Conservation (phyloP, 768 basidiomycete species). For the Mrakia hoshinonis region DNA sequence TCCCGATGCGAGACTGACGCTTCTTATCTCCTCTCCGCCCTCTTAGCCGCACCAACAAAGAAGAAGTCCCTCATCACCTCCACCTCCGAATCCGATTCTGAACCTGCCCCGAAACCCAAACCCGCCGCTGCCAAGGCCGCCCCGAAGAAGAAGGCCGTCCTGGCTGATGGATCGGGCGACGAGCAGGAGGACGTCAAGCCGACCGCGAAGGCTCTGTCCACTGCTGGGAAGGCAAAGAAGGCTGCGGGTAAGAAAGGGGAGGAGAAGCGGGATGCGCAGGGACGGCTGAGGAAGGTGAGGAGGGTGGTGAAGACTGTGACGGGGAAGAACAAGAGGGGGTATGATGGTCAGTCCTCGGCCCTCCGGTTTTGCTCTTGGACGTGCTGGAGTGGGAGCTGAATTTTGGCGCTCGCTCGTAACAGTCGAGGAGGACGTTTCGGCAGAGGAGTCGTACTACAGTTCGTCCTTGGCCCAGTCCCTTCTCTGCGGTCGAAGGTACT, state of each 20-base stretch:
- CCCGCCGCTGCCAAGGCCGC: not conserved
- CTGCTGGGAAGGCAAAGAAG: not conserved
- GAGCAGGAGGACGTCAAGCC: not conserved
- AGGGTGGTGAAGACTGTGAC: constrained; percentile 9
- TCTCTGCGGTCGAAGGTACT: not conserved
- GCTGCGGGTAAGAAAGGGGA: not conserved
- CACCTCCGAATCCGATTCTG: not conserved
- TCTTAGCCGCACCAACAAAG: not conserved
- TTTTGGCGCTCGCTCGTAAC: too few relatives aligned
- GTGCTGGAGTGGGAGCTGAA: too few relatives aligned
- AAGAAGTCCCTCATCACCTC: not conserved
- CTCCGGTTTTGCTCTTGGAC: not conserved
- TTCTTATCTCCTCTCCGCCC: not conserved
- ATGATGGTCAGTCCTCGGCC: not conserved
- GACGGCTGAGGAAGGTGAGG: constrained; percentile 9
- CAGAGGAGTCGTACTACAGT: constrained; percentile 9
- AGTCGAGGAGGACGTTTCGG: constrained; percentile 1
- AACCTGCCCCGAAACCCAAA: not conserved
- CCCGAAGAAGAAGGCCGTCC: not conserved
- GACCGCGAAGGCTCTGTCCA: not conserved
- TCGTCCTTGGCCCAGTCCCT: not conserved
- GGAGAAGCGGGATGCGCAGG: not conserved
- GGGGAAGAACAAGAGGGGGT: constrained; percentile 8
- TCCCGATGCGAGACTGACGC: too few relatives aligned
- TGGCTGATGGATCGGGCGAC: too few relatives aligned